phyloP scores from a whole-genome alignment of 768 basidiomycete genomes.

The Cystofilobasidium ferigula region DNA sequence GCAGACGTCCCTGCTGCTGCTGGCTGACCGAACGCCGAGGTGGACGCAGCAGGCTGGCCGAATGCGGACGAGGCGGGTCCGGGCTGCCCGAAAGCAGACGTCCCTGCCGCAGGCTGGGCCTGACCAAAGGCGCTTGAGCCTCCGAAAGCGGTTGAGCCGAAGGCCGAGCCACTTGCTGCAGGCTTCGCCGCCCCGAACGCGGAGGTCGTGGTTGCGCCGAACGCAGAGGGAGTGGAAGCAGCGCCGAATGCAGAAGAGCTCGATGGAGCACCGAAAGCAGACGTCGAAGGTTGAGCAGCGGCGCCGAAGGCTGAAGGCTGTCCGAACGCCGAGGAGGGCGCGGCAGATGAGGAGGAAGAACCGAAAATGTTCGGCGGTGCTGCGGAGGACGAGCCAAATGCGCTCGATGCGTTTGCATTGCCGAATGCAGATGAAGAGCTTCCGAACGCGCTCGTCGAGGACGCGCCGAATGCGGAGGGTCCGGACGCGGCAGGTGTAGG shows the following conservation, averaged over 20 bases:
- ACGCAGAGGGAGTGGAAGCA: slow-evolving; percentile 2
- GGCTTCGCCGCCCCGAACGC: slow-evolving; percentile 1
- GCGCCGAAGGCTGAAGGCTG: slow-evolving; percentile 16
- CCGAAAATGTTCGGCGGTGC: slow-evolving; percentile 6
- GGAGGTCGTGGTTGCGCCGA: neutral
- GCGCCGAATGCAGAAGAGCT: slow-evolving; percentile 9
- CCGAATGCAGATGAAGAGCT: slow-evolving; percentile 4
- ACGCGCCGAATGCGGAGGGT: slow-evolving; percentile 18
- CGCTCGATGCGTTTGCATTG: neutral
- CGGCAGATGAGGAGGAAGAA: neutral
- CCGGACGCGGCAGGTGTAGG: slow-evolving; percentile 14
- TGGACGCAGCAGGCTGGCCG: neutral
- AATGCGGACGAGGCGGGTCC: neutral
- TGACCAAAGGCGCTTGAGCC: slow-evolving; percentile 20
- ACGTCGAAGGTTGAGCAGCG: neutral
- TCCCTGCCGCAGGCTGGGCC: no score
- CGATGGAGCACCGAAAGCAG: slow-evolving; percentile 7
- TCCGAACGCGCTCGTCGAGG: slow-evolving; percentile 5
- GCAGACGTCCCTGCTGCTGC: neutral
- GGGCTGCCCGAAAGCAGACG: slow-evolving; percentile 10
- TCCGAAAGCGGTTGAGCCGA: slow-evolving; percentile 7
- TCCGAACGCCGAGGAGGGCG: slow-evolving; percentile 4
- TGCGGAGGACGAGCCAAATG: slow-evolving; percentile 6
- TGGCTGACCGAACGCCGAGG: slow-evolving; percentile 4
- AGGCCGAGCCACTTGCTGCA: slow-evolving; percentile 3